A percentile compares a stretch with the other conserved stretches of the same genome.
These are phyloP conservation scores for Trametes punicea DNA, from an alignment of 768 basidiomycete genomes.

Conservation along the genomic window DNA sequence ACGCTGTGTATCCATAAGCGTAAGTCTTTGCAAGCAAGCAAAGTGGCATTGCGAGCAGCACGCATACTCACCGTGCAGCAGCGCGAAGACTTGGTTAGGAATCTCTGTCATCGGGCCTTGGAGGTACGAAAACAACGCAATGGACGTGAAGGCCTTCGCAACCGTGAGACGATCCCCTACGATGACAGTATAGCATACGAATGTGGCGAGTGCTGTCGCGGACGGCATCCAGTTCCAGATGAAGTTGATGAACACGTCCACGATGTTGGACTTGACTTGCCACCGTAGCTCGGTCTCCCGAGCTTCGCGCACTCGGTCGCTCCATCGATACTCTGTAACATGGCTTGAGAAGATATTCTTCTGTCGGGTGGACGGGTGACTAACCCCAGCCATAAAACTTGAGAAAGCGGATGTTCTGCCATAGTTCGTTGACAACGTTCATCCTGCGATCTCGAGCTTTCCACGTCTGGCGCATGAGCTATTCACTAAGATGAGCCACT, in stretches of 20 bases:
- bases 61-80: slow-evolving; percentile 49
- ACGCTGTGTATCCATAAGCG: slow-evolving; percentile 23
- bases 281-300: slow-evolving; percentile 64
- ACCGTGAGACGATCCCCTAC: slow-evolving; percentile 67
- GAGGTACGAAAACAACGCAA: slow-evolving; percentile 72
- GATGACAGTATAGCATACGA: slow-evolving; percentile 65
- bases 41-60: neutral
- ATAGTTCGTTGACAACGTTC: slow-evolving; percentile 69
- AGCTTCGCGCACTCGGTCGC: slow-evolving; percentile 32
- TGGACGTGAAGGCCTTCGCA: slow-evolving; percentile 76
- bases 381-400: slow-evolving; percentile 78
- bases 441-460: slow-evolving; percentile 67
- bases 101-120: slow-evolving; percentile 64
- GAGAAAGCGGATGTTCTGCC: slow-evolving; percentile 70
- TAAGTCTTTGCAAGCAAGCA: no score
- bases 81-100: slow-evolving; percentile 60
- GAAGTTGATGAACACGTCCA: slow-evolving; percentile 60
- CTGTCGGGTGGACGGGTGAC: slow-evolving; percentile 3
- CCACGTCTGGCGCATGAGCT: slow-evolving; percentile 58
- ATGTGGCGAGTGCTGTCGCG: slow-evolving; percentile 59
- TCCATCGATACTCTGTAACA: slow-evolving; percentile 26
- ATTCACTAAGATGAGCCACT: neutral
- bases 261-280: slow-evolving; percentile 61
- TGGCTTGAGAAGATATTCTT: neutral
- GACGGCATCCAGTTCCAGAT: slow-evolving; percentile 78